Base-by-base conservation (phyloP, 164 flowering plant genomes). In the Chimonanthus salicifolius region DNA sequence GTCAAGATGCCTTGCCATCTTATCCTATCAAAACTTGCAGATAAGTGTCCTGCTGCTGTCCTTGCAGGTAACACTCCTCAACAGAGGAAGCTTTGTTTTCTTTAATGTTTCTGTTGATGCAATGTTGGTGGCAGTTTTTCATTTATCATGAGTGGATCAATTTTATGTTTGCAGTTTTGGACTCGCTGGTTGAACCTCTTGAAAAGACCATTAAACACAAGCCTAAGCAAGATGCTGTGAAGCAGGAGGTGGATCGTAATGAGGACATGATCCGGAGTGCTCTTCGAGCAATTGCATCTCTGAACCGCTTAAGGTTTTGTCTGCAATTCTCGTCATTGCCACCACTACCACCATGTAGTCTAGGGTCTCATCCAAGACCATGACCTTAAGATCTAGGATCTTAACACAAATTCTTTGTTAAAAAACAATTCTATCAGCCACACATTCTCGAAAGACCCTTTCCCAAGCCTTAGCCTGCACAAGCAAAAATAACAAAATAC, bases 1-100 rank as follows among this genome's bases (percentile, higher is more conserved):
- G 97, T 96, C 60, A 96, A 96, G 81, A 94, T 96, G 99, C 98
- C 98, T 64, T 96, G 99, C 78, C 99, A 96, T 79, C 95, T 96
- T 74, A 96, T 94, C 79, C 97, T 96, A 71, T 94, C 99, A 70
- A 94, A 92, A 86, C 94, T 96, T 80, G 95, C 98, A 0, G 97
- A 92, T 68, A 96, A 94, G 80, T 94, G 99, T 72, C 97, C 97
- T 45, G 84, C 98, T 74, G 97, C 99, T 73, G 97, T 96, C 58
- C 83, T 92, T 67, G 99, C 99, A 75, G 99, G 99, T 94, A 64
- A 83, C 64, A 71, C 79, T 7, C 60, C 11, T 20, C 68, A 33
- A 16, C 5, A 44, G 3, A 7, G 3, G 21, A n/a, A 33, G 33
- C 33, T 50, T 62, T 48, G 10, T 20, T 63, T 54, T 13, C 68